phyloP scores from a whole-genome alignment of 1,139 yeast genomes.

The Geotrichum aggregatum region DNA sequence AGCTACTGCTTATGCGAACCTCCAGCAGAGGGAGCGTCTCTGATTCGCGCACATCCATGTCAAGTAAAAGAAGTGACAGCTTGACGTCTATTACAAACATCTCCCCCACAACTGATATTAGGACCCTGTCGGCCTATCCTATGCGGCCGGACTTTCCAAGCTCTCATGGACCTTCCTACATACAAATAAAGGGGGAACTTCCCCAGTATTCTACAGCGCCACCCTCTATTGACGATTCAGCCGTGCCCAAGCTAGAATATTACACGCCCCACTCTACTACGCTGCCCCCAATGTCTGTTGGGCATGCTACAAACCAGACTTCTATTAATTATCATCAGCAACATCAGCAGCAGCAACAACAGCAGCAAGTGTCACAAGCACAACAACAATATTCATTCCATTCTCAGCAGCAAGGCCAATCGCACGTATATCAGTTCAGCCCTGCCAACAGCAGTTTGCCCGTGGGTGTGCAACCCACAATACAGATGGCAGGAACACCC shows the following conservation, averaged over 20 bases:
- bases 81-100: neutral
- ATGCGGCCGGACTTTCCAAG: too few species aligned
- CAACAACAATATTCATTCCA: too few species aligned
- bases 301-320: neutral
- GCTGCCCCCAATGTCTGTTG: neutral
- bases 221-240: neutral
- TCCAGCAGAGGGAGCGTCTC: neutral
- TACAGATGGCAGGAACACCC: neutral
- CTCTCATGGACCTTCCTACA: too few species aligned
- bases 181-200: too few species aligned
- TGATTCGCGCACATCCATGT: neutral
- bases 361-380: too few species aligned
- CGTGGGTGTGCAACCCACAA: neutral
- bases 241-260: neutral
- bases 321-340: neutral
- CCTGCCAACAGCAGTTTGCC: too few species aligned
- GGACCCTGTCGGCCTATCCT: too few species aligned
- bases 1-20: slow-evolving; percentile 14
- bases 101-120: neutral
- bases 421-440: too few species aligned
- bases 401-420: too few species aligned
- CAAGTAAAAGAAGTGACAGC: neutral
- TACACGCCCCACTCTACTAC: neutral
- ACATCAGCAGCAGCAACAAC: too few species aligned
- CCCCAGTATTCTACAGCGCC: too few species aligned